Conservation (phyloP, 352 stramenopile genomes). For the Globisporangium solare region DNA sequence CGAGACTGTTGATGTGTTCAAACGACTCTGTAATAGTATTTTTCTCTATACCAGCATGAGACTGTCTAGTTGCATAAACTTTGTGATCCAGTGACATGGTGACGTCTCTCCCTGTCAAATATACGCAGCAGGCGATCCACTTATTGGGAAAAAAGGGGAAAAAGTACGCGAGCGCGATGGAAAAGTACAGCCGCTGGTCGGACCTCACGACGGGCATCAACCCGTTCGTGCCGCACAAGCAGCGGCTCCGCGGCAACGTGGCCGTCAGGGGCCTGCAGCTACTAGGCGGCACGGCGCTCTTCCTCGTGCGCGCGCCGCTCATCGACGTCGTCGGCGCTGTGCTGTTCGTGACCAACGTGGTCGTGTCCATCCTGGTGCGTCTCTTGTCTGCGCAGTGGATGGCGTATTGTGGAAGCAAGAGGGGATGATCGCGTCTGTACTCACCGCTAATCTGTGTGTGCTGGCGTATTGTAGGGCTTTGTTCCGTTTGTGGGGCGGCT, state of each 20-base stretch:
- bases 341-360: conserved; percentile 42
- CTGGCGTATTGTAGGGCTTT: conserved; percentile 20
- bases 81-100: not conserved
- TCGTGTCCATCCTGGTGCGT: conserved; percentile 47
- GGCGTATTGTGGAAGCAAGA: not conserved
- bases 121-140: not conserved
- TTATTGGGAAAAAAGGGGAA: not conserved
- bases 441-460: not conserved
- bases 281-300: conserved; percentile 36
- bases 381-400: not conserved
- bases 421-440: too few relatives aligned
- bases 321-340: conserved; percentile 31
- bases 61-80: not conserved
- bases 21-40: not conserved
- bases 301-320: conserved; percentile 49
- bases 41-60: not conserved
- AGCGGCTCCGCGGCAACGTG: conserved; percentile 42
- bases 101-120: not conserved
- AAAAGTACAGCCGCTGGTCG: conserved; percentile 85
- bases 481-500: conserved; percentile 65
- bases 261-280: conserved; percentile 38
- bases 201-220: conserved; percentile 85
- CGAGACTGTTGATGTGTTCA: too few relatives aligned
- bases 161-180: conserved; percentile 31
- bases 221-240: conserved; percentile 78